These are phyloP conservation scores for Cornus suecica DNA, from an alignment of 148 eudicot genomes.

Conservation along the genomic window DNA sequence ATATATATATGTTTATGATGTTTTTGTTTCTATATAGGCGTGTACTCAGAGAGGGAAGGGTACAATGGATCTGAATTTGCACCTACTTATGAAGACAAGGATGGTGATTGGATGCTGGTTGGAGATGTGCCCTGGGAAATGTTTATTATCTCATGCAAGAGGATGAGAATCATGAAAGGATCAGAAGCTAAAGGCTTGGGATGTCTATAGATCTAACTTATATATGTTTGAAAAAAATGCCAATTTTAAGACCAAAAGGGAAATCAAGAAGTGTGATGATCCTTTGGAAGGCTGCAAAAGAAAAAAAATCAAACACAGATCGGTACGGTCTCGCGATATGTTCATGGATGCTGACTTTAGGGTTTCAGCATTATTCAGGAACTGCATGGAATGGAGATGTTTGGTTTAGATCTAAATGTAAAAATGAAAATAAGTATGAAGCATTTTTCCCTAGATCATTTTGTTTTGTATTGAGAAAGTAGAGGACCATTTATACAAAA, in stretches of 20 bases:
- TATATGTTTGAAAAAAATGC: too few species aligned
- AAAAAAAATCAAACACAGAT: background rate
- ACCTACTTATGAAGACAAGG: slow-evolving; percentile 54
- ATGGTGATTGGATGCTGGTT: slow-evolving; percentile 58
- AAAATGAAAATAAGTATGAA: background rate
- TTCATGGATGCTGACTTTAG: background rate
- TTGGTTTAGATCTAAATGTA: slow-evolving; percentile 1
- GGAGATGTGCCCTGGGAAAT: slow-evolving; percentile 66
- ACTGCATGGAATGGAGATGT: background rate
- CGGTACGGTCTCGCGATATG: background rate
- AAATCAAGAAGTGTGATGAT: background rate
- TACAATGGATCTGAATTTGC: slow-evolving; percentile 35
- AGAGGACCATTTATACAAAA: too few species aligned
- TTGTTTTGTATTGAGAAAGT: background rate
- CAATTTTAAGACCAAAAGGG: too few species aligned
- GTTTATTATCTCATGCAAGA: slow-evolving; percentile 45
- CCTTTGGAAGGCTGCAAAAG: background rate
- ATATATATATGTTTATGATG: background rate
- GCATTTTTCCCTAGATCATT: background rate
- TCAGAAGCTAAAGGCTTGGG: slow-evolving; percentile 53
- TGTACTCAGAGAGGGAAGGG: slow-evolving; percentile 38
- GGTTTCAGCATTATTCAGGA: too few species aligned
- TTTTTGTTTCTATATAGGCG: slow-evolving; percentile 13
- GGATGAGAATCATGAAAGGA: slow-evolving; percentile 51
- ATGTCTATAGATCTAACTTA: slow-evolving; percentile 20